phyloP scores from a whole-genome alignment of 805 yeast species.

The Wickerhamomyces canadensis region DNA sequence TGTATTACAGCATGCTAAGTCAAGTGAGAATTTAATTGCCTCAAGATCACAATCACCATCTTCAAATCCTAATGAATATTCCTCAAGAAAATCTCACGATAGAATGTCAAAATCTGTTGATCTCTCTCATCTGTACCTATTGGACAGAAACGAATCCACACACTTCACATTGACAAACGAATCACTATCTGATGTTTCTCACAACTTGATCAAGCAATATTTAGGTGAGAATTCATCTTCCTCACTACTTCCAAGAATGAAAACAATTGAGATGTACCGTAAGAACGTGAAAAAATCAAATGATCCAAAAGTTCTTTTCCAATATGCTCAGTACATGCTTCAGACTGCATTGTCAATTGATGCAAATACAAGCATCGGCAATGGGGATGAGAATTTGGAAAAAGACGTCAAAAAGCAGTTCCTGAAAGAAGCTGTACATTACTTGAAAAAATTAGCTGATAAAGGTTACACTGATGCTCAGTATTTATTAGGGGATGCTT shows the following conservation, averaged over 20 bases:
- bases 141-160: constrained; percentile 27
- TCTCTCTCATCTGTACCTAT: constrained; percentile 35
- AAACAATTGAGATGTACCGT: constrained; percentile 83
- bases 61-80: not conserved
- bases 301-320: constrained; percentile 83
- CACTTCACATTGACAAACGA: constrained; percentile 35
- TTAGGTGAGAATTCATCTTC: constrained; percentile 42
- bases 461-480: constrained; percentile 88
- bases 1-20: not conserved
- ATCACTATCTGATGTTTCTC: constrained; percentile 44
- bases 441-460: constrained; percentile 66
- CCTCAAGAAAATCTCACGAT: constrained; percentile 7
- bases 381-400: constrained; percentile 27
- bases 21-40: constrained; percentile 2
- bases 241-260: constrained; percentile 64
- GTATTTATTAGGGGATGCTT: constrained; percentile 85
- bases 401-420: constrained; percentile 45
- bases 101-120: constrained; percentile 33
- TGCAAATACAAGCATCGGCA: constrained; percentile 5
- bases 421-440: constrained; percentile 70
- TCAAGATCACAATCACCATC: constrained; percentile 15
- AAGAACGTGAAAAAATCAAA: constrained; percentile 78
- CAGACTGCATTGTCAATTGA: constrained; percentile 73
- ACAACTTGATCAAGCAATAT: constrained; percentile 45
- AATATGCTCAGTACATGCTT: constrained; percentile 85